Evolutionary conservation across 495 filamentous ascomycete genomes (phyloP).

Genomic region (Bryoglossum gracile): DNA sequence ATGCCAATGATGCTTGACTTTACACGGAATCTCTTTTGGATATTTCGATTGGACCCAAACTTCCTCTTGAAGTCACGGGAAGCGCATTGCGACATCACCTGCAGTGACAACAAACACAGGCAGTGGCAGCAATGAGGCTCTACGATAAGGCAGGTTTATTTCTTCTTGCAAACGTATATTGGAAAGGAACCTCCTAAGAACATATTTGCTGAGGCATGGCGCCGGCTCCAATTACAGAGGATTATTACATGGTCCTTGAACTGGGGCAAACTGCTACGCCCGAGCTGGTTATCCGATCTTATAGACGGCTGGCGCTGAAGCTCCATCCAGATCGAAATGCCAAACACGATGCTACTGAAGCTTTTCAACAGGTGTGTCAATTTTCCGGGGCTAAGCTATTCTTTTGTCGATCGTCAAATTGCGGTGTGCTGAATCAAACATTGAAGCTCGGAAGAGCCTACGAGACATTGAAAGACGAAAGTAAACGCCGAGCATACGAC

Average conservation of each 20-base stretch:
- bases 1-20: too few relatives aligned
- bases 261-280: conserved; percentile 25
- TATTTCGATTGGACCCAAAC: conserved; percentile 1
- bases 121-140: conserved; percentile 7
- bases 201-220: conserved; percentile 25
- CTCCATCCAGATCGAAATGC: conserved; percentile 30
- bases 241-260: conserved; percentile 31
- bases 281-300: conserved; percentile 25
- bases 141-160: conserved; percentile 5
- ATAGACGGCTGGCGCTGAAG: conserved; percentile 28
- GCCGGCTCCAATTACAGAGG: conserved; percentile 23
- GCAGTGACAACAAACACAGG: conserved; percentile 5
- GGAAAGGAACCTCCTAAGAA: conserved; percentile 1
- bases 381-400: conserved; percentile 4
- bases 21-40: conserved; percentile 1
- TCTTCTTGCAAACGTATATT: conserved; percentile 3
- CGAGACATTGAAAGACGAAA: conserved; percentile 29
- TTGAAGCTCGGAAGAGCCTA: conserved; percentile 29
- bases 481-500: conserved; percentile 29
- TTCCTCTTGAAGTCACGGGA: conserved; percentile 13
- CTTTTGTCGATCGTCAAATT: conserved; percentile 1
- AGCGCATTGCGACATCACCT: conserved; percentile 12
- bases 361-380: conserved; percentile 26
- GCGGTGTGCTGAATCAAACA: conserved; percentile 4
- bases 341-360: conserved; percentile 26